Conservation (phyloP, 768 basidiomycete genomes). For the Auricularia auricula-judae region DNA sequence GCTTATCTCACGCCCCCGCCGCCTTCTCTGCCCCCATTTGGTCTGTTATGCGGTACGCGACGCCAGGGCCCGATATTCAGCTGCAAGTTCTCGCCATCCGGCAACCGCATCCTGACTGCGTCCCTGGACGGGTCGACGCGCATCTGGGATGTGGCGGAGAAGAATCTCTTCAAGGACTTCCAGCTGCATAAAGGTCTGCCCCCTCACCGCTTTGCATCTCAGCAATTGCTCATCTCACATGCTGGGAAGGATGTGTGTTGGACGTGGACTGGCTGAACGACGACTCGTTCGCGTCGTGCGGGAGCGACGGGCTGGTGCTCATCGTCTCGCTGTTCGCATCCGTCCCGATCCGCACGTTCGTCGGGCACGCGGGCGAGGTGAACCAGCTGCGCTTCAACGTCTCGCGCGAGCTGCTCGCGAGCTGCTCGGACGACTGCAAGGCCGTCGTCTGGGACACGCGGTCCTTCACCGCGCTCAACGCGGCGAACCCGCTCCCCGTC, state of each 20-base stretch:
- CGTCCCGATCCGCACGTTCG: conserved; percentile 15
- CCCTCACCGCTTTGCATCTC: not conserved
- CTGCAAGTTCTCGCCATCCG: not conserved
- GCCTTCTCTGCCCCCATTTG: conserved; percentile 3
- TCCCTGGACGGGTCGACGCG: not conserved
- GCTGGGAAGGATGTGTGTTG: conserved; percentile 53
- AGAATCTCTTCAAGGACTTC: conserved; percentile 20
- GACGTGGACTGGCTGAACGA: conserved; percentile 75
- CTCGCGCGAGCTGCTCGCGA: conserved; percentile 55
- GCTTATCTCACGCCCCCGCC: not conserved
- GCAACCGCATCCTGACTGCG: not conserved
- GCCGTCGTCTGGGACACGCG: conserved; percentile 65
- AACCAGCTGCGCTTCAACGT: conserved; percentile 67
- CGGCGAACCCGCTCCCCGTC: conserved; percentile 1
- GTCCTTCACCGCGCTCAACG: conserved; percentile 13
- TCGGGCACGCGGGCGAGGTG: conserved; percentile 64
- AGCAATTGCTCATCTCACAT: not conserved
- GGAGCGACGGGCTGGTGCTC: conserved; percentile 54
- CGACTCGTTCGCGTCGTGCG: conserved; percentile 59
- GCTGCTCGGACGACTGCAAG: conserved; percentile 73
- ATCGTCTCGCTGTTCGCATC: conserved; percentile 43
- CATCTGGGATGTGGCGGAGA: not conserved
- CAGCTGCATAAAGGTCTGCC: conserved; percentile 48
- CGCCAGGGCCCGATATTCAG: not conserved
- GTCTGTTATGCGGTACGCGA: too few species aligned